Evolutionary conservation across 345 rosid genomes (phyloP).

Genomic region (Euclidium syriacum): DNA sequence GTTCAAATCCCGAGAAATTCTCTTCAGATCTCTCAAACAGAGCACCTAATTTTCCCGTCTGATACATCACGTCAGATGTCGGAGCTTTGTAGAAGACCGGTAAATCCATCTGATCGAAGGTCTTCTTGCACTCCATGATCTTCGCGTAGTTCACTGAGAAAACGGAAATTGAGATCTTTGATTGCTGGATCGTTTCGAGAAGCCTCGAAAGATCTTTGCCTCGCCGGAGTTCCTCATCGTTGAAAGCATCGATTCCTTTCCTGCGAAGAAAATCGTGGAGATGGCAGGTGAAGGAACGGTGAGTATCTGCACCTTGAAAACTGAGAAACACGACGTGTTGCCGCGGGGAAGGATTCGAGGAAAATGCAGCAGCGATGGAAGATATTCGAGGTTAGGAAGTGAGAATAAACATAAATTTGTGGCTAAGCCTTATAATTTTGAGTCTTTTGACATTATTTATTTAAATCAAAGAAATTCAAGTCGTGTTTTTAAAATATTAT

Average conservation of each 20-base stretch:
- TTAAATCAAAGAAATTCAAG: no score
- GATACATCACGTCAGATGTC: neutral
- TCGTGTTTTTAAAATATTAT: no score
- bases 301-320: constrained; percentile 8
- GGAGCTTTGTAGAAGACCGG: constrained; percentile 4
- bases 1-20: neutral
- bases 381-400: neutral
- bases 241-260: constrained; percentile 27
- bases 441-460: no score
- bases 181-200: neutral
- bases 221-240: neutral
- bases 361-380: neutral
- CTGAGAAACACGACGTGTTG: constrained; percentile 8
- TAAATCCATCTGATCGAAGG: neutral
- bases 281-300: neutral
- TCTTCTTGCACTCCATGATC: neutral
- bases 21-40: neutral
- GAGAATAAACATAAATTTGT: neutral
- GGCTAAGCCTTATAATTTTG: no score
- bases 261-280: constrained; percentile 9
- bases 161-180: neutral
- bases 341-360: neutral
- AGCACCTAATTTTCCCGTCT: constrained; percentile 15
- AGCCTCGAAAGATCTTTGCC: neutral
- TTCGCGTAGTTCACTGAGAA: constrained; percentile 1